A percentile compares a stretch with the other conserved stretches of the same genome.
phyloP scores from a whole-genome alignment of 1,139 yeast species.

The Nematodospora anomalae region DNA sequence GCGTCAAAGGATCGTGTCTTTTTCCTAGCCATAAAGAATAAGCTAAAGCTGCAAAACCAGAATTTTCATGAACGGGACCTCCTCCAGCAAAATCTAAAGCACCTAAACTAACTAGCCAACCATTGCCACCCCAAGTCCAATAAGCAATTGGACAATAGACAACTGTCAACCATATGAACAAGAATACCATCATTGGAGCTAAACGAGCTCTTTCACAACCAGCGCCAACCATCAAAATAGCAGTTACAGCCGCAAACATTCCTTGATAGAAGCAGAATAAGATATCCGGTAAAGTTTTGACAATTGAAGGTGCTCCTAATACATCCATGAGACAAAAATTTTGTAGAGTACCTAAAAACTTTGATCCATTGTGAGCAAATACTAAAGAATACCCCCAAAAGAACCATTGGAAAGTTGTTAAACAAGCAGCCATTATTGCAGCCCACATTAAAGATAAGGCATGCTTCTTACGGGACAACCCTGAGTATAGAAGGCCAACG shows the following conservation, averaged over 20 bases:
- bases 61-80: constrained; percentile 94
- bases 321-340: constrained; percentile 80
- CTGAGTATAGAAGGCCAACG: constrained; percentile 85
- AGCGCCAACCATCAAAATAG: constrained; percentile 92
- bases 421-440: constrained; percentile 81
- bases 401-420: constrained; percentile 91
- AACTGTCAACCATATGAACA: constrained; percentile 92
- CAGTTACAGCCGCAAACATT: constrained; percentile 92
- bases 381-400: constrained; percentile 95
- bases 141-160: constrained; percentile 94
- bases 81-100: constrained; percentile 97
- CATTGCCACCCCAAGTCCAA: constrained; percentile 95
- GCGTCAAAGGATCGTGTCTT: constrained; percentile 79
- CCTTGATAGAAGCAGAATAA: constrained; percentile 90
- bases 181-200: constrained; percentile 93
- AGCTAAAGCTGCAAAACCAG: constrained; percentile 94
- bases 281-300: constrained; percentile 74
- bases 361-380: constrained; percentile 70
- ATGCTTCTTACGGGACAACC: constrained; percentile 88
- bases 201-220: constrained; percentile 97
- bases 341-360: constrained; percentile 74
- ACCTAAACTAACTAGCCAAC: constrained; percentile 84
- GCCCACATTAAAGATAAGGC: constrained; percentile 92
- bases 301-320: constrained; percentile 77
- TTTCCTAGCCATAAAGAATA: constrained; percentile 89